Percentiles rank a stretch among this genome's conserved stretches.
These are phyloP conservation scores for Tephrocybe sp. DNA, from an alignment of 768 basidiomycete genomes.

Conservation along the genomic window DNA sequence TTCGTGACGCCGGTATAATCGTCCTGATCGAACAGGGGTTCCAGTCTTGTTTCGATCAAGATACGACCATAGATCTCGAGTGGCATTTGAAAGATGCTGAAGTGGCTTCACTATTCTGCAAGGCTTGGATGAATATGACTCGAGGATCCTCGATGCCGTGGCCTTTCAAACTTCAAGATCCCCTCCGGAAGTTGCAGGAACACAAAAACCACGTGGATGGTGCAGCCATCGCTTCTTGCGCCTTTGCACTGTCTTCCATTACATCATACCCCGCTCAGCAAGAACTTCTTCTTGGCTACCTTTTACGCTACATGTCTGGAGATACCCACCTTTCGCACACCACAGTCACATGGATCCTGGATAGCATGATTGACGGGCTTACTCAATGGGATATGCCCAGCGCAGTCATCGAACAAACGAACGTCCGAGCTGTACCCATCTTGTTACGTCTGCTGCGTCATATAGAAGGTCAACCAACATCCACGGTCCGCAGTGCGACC, in stretches of 20 bases:
- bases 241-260: slow-evolving; percentile 31
- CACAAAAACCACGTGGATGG: slow-evolving; percentile 25
- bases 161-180: slow-evolving; percentile 32
- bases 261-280: slow-evolving; percentile 33
- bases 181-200: slow-evolving; percentile 31
- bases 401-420: slow-evolving; percentile 32
- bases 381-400: slow-evolving; percentile 35
- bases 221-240: slow-evolving; percentile 33
- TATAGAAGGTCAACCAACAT: slow-evolving; percentile 24
- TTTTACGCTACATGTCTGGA: slow-evolving; percentile 28
- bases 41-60: slow-evolving; percentile 34
- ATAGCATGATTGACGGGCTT: slow-evolving; percentile 35
- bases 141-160: slow-evolving; percentile 31
- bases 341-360: slow-evolving; percentile 34
- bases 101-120: slow-evolving; percentile 34
- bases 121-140: slow-evolving; percentile 38
- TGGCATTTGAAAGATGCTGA: slow-evolving; percentile 35
- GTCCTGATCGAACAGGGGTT: slow-evolving; percentile 32
- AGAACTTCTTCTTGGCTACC: slow-evolving; percentile 28
- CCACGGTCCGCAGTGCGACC: slow-evolving; percentile 27
- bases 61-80: slow-evolving; percentile 30
- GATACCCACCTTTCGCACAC: slow-evolving; percentile 27
- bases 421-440: slow-evolving; percentile 29
- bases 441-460: slow-evolving; percentile 31
- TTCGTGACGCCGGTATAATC: slow-evolving; percentile 33